Base-by-base conservation (phyloP, 1,284 basidiomycete genomes). In the Cutaneotrichosporon mucoides region DNA sequence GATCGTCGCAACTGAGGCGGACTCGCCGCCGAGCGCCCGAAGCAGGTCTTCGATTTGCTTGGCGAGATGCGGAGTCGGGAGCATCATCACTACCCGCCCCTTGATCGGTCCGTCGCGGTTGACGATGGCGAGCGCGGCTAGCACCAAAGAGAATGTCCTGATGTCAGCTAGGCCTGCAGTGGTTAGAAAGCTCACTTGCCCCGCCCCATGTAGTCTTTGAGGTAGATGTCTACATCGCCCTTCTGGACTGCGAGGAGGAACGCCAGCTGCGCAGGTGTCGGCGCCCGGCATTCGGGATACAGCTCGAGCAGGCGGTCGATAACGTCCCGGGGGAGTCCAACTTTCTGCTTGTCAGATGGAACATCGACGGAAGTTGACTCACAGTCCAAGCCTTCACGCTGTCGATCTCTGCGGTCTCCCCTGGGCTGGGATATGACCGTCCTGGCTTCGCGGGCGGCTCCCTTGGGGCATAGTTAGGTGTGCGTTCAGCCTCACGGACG, bases 131-230 rank as follows among this genome's bases (percentile, higher is more conserved):
- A 69, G 44, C 2, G 68, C 67, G 1, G 64, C 64, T 4, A 73
- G 52, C 2, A 68, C 66, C 11, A 72, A 43, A 0, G 64, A 63
- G 12, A 61, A 65, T 15, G 49, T 51, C 16, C 44, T 51, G 36
- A 9, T 8, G 16, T 34, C 15, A 51, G 37, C 12, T 42, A 24
- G 24, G 24, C 24, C 24, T 24, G 24, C 24, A 24, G 24, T 24
- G 24, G 24, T 24, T 24, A 24, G 24, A 24, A 24, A 24, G 2
- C 71, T 66, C 62, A 73, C 71, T 73, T 73, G 37, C 72, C 72
- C 6, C 69, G 65, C 4, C 72, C 72, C 68, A 71, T 73, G 38
- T 64, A 54, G 58, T 73, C 72, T 24, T 64, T 64, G 35, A 71
- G 43, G 47, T 63, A 71, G 5, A 73, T 63, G 52, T 72, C 72